Evolutionary conservation across 257 asterid species (phyloP), one percentile per base, ranked within the genome.

Genomic region (Primulina eburnea): DNA sequence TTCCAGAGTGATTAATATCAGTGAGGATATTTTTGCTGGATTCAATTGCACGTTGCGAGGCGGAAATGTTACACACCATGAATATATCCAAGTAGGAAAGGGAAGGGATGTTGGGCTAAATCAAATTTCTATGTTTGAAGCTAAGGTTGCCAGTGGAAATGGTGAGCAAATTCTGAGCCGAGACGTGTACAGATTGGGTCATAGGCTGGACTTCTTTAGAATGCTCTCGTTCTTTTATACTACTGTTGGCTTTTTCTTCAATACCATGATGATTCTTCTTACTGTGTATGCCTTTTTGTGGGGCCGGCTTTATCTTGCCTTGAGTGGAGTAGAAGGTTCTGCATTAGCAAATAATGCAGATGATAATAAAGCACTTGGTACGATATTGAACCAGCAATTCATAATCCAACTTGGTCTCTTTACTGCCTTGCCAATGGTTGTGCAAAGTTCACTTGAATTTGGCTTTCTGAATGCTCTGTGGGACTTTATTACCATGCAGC

Each of bases 11-110:
- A 94, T 94, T 73, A 94, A 94, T 75, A 94, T 94, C 75, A 94
- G 99, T 55, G 99, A 94, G 82, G 99, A 94, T 73, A 94, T 94
- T 73, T 94, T 94, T 80, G 99, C 99, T 70, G 99, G 99, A 65
- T 94, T 94, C 84, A 94, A 94, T 74, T 94, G 99, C 84, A 94
- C 99, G 12, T 71, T 94, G 87, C 81, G 99, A 77, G 99, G 99
- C 61, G 99, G 99, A 43, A 90, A 87, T 84, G 82, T 89, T 71
- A 94, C 99, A 63, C 99, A 94, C 79, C 99, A 94, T 40, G 99
- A 94, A 80, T 94, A 94, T 77, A 86, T 94, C 73, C 99, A 94
- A 87, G 99, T 94, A 75, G 99, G 99, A 56, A 94, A 94, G 84
- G 99, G 99, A 75, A 85, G 99, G 82, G 99, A 94, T 82, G 99